Evolutionary conservation across 2,329 filamentous ascomycete genomes (phyloP), one percentile per base, ranked within the genome.

Genomic region (Aureobasidium sp.): DNA sequence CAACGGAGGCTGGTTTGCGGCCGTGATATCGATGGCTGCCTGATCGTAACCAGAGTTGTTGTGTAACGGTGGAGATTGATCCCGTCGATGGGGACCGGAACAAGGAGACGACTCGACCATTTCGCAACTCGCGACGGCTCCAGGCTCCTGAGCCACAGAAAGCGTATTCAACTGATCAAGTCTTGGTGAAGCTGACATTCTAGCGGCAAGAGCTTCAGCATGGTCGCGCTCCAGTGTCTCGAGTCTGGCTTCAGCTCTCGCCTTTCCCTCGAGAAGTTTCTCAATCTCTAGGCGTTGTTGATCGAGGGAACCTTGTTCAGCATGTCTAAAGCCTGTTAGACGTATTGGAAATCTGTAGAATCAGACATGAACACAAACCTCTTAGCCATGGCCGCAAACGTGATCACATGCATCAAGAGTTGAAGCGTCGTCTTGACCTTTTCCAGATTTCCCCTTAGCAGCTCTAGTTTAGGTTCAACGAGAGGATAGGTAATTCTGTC

Each of bases 371-470:
- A 31, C 31, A 31, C 8, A 31, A 1, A 58, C 55, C 41, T 58
- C 14, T 36, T 36, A 12, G 31, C 25, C 55, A 58, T 58, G 14
- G 31, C 27, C 7, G 56, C 44, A 31, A 49, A 29, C 2, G 41
- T 48, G 22, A 59, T 59, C 1, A 59, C 55, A 15, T 41, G 37
- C 56, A 59, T 59, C 20, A 59, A 41, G 9, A 48, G 25, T 22
- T 59, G 56, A 14, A 49, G 17, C 5, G 44, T 48, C 6, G 31
- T 27, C 56, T 59, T 59, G 31, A 59, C n/a, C 56, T 41, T 59
- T 31, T 59, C 56, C 20, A 59, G 31, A 31, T 59, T 49, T 15
- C 44, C 56, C 7, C 44, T 39, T 11, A 49, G 7, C 2, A 49
- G 17, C 1, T 49, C 22, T 17, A 48, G 11, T 15, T 49, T 49